Evolutionary conservation across 257 asterid genomes (phyloP).

Genomic region (Oldenlandia corymbosa): DNA sequence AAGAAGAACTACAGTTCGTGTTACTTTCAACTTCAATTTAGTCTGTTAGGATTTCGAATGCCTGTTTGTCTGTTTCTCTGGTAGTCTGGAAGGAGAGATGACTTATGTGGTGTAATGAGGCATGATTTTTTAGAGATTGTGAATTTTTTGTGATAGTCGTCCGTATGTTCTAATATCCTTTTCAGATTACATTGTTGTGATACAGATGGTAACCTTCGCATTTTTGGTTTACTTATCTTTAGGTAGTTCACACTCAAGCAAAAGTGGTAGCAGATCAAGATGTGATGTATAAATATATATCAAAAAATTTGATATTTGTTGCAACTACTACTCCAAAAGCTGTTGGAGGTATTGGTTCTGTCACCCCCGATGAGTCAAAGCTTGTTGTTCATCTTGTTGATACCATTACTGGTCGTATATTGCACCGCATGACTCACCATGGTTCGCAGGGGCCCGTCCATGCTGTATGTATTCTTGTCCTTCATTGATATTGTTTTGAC

Average conservation of each 20-base stretch:
- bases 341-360: slow-evolving; percentile 78
- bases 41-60: neutral
- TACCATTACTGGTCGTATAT: slow-evolving; percentile 85
- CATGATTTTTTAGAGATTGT: neutral
- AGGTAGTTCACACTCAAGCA: slow-evolving; percentile 98
- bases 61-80: neutral
- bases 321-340: slow-evolving; percentile 92
- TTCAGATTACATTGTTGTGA: slow-evolving; percentile 14
- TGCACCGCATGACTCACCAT: slow-evolving; percentile 86
- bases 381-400: slow-evolving; percentile 77
- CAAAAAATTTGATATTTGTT: slow-evolving; percentile 78
- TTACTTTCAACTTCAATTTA: neutral
- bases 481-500: neutral
- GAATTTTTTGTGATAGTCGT: neutral
- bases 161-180: neutral
- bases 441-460: slow-evolving; percentile 94
- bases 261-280: slow-evolving; percentile 87
- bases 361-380: slow-evolving; percentile 85
- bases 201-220: slow-evolving; percentile 14
- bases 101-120: neutral
- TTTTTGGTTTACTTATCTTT: slow-evolving; percentile 21
- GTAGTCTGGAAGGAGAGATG: neutral
- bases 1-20: neutral
- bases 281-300: slow-evolving; percentile 85
- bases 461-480: slow-evolving; percentile 58